Evolutionary conservation across 805 yeast genomes (phyloP).

Genomic region (Kuraishia borneana): DNA sequence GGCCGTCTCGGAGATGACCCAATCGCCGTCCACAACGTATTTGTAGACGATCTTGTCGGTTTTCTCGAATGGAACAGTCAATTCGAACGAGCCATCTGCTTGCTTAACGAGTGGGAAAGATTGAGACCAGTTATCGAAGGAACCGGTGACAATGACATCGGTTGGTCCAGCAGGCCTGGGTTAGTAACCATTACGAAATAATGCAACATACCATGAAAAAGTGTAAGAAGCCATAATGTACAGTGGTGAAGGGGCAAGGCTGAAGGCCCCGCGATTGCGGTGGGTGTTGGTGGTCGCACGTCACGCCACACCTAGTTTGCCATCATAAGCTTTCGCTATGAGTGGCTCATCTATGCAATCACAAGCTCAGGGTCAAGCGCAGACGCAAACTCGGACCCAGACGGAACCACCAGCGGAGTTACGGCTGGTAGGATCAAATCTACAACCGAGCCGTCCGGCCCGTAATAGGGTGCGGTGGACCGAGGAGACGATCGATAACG

Average conservation of each 20-base stretch:
- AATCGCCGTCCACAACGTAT: slow-evolving; percentile 50
- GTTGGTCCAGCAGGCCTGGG: slow-evolving; percentile 22
- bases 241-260: background rate
- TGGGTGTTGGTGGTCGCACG: background rate
- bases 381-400: no score
- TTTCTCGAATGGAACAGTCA: slow-evolving; percentile 17
- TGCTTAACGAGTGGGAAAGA: slow-evolving; percentile 35
- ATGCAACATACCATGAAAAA: slow-evolving; percentile 13
- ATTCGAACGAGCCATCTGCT: slow-evolving; percentile 20
- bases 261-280: background rate
- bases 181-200: background rate
- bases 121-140: slow-evolving; percentile 48
- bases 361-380: no score
- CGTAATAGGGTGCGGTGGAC: slow-evolving; percentile 68
- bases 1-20: slow-evolving; percentile 33
- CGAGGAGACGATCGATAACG: slow-evolving; percentile 83
- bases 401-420: no score
- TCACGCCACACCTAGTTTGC: no score
- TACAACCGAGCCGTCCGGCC: slow-evolving; percentile 3
- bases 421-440: no score
- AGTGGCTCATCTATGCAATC: no score
- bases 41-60: slow-evolving; percentile 28
- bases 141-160: slow-evolving; percentile 46
- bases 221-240: slow-evolving; percentile 12
- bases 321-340: no score